Conservation (phyloP, 2,329 filamentous ascomycete species). For the Arthroderma uncinatum region DNA sequence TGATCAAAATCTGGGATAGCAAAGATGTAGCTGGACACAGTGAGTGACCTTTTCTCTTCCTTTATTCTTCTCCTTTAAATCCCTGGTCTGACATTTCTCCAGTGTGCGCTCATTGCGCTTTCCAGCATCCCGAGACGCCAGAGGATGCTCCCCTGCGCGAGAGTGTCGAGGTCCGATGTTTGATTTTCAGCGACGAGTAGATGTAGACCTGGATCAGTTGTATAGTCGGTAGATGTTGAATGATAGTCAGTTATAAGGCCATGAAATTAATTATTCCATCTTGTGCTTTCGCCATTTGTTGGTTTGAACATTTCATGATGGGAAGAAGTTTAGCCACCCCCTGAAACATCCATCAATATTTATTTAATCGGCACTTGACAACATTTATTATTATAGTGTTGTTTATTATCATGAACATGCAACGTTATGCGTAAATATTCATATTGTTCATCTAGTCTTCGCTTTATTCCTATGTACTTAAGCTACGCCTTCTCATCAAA, state of each 20-base stretch:
- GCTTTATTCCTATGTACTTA: background rate
- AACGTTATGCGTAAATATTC: no score
- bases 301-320: no score
- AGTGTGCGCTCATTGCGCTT: slow-evolving; percentile 56
- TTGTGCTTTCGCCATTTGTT: no score
- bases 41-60: slow-evolving; percentile 29
- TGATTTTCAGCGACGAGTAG: slow-evolving; percentile 50
- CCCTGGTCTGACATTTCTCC: background rate
- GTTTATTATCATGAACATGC: no score
- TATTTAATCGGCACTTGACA: no score
- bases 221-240: no score
- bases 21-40: slow-evolving; percentile 30
- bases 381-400: no score
- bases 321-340: background rate
- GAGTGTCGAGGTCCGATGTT: slow-evolving; percentile 78
- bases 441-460: no score
- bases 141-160: slow-evolving; percentile 62
- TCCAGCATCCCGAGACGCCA: slow-evolving; percentile 61
- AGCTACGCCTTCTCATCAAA: background rate
- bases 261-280: no score
- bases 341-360: background rate
- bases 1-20: slow-evolving; percentile 71
- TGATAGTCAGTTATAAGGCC: no score
- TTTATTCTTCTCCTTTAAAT: background rate
- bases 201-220: background rate